Base-by-base conservation (phyloP, 2,329 filamentous ascomycete genomes). In the Hypoxylon sp. region DNA sequence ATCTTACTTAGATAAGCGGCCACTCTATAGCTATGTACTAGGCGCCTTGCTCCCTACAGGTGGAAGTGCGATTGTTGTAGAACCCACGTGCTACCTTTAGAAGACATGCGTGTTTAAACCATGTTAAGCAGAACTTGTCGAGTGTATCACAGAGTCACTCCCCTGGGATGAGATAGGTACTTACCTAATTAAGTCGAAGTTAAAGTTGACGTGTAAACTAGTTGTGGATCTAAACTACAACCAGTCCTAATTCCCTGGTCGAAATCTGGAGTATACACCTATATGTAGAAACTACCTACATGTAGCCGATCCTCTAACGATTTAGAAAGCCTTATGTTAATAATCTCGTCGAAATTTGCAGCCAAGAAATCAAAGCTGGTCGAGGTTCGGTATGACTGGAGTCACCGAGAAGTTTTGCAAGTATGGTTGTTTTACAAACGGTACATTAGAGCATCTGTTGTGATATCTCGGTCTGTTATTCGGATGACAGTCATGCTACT, bases 361-460 rank as follows among this genome's bases (percentile, higher is more conserved):
- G 17, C 22, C 14, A 35, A 44, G 44, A 22, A 19, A 35, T 35
- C 24, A 31, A 52, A 31, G 19, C 39, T 31, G 54, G 48, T 42
- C 29, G 53, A 5, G 17, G 22, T 26, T 44, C 53, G 33, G 33
- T 64, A 60, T 64, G 26, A 52, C 17, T 37, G 26, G 51, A 26
- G 63, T 47, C 22, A 54, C 26, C 6, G 46, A 51, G 33, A 54
- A 35, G 42, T 39, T 26, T 58, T 53, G 37, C 29, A 19, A 31
- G 35, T 53, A 29, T n/a, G 42, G 19, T 37, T 35, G 58, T 62
- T 58, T 55, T 51, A 60, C 59, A 13, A 53, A 31, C 22, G 42
- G 26, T 22, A 44, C 29, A 17, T 44, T 46, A 33, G 44, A 22
- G 22, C 33, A 59, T 19, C 33, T 59, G 54, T 50, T 39, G 52